phyloP scores from a whole-genome alignment of 2,329 filamentous ascomycete species.

The Aureobasidium sp. region DNA sequence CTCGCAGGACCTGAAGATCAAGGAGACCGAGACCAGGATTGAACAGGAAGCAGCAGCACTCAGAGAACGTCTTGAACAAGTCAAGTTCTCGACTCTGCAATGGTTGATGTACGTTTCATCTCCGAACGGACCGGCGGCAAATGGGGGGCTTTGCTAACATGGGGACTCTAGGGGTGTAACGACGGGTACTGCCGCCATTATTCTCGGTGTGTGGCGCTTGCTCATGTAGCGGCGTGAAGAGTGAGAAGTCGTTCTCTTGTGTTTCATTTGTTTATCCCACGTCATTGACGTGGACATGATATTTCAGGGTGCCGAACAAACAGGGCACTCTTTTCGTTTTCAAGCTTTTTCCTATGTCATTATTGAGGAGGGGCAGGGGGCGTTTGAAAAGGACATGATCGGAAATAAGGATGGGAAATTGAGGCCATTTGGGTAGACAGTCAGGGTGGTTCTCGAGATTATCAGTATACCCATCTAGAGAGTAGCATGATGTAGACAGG shows the following conservation, averaged over 20 bases:
- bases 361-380: neutral
- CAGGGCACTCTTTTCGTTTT: neutral
- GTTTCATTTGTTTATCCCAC: constrained; percentile 3
- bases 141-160: constrained; percentile 3
- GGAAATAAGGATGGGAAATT: neutral
- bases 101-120: constrained; percentile 79
- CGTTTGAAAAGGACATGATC: neutral
- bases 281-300: neutral
- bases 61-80: constrained; percentile 85
- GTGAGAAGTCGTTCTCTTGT: neutral
- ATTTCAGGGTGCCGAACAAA: neutral
- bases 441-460: neutral
- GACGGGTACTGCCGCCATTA: constrained; percentile 58
- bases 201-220: constrained; percentile 61
- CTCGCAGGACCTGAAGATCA: constrained; percentile 93
- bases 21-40: constrained; percentile 97
- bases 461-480: constrained; percentile 2
- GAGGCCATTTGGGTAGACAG: constrained; percentile 7
- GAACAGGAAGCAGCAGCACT: constrained; percentile 93
- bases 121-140: neutral
- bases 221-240: constrained; percentile 44
- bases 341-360: neutral
- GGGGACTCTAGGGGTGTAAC: constrained; percentile 49
- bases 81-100: constrained; percentile 96
- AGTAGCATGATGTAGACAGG: neutral